Percentiles rank a stretch among this genome's conserved stretches.
These are phyloP conservation scores for Amborella trichopoda DNA, from an alignment of 164 flowering plant species.

Conservation along the genomic window DNA sequence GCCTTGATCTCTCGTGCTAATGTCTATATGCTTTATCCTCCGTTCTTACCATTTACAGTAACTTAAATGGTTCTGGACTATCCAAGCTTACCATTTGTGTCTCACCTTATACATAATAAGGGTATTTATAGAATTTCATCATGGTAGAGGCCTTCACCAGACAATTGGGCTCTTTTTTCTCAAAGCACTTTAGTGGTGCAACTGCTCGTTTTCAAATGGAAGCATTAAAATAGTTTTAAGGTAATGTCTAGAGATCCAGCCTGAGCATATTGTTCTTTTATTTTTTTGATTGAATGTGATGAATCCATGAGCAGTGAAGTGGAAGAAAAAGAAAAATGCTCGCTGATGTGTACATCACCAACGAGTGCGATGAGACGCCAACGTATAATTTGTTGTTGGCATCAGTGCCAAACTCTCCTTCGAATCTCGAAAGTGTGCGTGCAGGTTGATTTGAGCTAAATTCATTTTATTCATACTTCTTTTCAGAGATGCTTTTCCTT, in stretches of 20 bases:
- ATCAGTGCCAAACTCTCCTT: background rate
- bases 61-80: background rate
- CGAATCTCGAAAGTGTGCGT: background rate
- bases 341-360: background rate
- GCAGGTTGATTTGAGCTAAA: background rate
- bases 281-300: background rate
- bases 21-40: background rate
- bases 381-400: background rate
- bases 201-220: background rate
- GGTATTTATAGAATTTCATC: background rate
- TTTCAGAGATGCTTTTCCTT: slow-evolving; percentile 3
- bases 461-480: background rate
- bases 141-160: background rate
- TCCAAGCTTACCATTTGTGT: background rate
- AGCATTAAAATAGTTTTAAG: background rate
- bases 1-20: background rate
- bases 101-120: background rate
- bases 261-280: background rate
- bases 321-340: background rate
- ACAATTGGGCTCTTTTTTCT: background rate
- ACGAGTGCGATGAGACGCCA: background rate
- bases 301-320: background rate
- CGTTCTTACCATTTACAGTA: background rate
- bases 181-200: background rate
- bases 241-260: background rate